Evolutionary conservation across 345 rosid species (phyloP), one percentile per base, ranked within the genome.

Genomic region (Corymbia maculata): DNA sequence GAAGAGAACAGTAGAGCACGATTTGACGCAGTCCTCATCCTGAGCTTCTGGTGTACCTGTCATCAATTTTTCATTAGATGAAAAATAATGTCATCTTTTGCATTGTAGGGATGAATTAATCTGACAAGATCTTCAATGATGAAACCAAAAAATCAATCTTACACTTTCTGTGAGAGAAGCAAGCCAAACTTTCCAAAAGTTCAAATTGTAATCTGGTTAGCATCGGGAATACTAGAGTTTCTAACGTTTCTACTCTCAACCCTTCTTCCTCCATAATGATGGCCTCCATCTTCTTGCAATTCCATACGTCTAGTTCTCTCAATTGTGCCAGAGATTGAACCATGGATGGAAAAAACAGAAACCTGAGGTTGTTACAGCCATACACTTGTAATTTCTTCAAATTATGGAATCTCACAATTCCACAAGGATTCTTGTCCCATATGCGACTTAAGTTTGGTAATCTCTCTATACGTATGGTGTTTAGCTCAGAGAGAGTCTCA

Each of bases 381-480:
- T 0, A 3, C 79, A 66, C 79, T 0, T 1, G 0, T 8, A 66
- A 30, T 8, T 66, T 0, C 19, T 15, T 30, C 32, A 66, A 30
- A 13, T 30, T 30, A 7, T 66, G 79, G 44, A 66, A 66, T 66
- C 44, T 66, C 44, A 30, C 44, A 13, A 66, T 66, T 66, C 44
- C 79, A 7, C 79, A 15, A 30, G 44, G 79, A 2, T 66, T 66
- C 79, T n/a, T 66, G 79, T 30, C 30, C 42, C 79, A 66, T 66
- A 66, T 66, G 44, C 0, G 0, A 6, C 44, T 30, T 42, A 66
- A 66, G 16, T 21, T 30, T 15, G 79, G 19, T 16, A 66, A 66
- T 7, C 0, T 0, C 2, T 0, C 0, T 66, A 66, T 6, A 3
- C 1, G 0, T 1, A 66, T n/a, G 44, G 19, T 30, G 6, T 32